These are phyloP conservation scores for Pseudogymnoascus sp. DNA, from an alignment of 2,329 filamentous ascomycete genomes.

Conservation along the genomic window DNA sequence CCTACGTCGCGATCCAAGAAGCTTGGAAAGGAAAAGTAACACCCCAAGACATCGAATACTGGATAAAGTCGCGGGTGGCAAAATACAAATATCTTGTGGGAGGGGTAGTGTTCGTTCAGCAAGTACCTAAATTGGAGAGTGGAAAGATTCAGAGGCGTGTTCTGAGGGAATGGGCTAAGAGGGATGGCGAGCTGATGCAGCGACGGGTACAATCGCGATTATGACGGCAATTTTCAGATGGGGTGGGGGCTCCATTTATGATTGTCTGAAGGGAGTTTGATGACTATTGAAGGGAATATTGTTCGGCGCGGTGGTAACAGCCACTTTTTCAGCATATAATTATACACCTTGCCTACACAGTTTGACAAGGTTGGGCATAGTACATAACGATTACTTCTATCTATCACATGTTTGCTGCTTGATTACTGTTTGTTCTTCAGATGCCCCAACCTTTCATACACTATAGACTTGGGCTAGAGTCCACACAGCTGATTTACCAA, in stretches of 20 bases:
- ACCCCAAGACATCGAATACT: constrained; percentile 42
- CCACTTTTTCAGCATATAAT: background rate
- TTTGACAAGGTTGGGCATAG: background rate
- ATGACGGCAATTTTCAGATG: background rate
- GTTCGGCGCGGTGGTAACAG: background rate
- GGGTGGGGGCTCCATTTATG: background rate
- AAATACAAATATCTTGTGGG: constrained; percentile 45
- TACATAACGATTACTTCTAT: background rate
- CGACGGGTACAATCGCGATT: constrained; percentile 11
- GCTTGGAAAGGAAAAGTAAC: constrained; percentile 36
- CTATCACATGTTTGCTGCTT: background rate
- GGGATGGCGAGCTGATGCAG: constrained; percentile 35
- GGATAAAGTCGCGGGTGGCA: constrained; percentile 38
- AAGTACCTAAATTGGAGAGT: constrained; percentile 47
- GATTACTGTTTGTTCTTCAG: background rate
- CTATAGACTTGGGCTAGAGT: background rate
- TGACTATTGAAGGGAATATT: background rate
- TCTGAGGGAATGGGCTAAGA: constrained; percentile 49
- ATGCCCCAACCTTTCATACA: background rate
- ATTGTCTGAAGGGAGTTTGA: background rate
- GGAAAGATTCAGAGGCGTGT: constrained; percentile 51
- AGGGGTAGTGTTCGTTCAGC: constrained; percentile 46
- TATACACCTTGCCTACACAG: background rate
- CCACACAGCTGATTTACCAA: background rate
- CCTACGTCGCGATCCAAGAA: constrained; percentile 44